Evolutionary conservation across 345 rosid species (phyloP).

Genomic region (Kernera saxatilis): DNA sequence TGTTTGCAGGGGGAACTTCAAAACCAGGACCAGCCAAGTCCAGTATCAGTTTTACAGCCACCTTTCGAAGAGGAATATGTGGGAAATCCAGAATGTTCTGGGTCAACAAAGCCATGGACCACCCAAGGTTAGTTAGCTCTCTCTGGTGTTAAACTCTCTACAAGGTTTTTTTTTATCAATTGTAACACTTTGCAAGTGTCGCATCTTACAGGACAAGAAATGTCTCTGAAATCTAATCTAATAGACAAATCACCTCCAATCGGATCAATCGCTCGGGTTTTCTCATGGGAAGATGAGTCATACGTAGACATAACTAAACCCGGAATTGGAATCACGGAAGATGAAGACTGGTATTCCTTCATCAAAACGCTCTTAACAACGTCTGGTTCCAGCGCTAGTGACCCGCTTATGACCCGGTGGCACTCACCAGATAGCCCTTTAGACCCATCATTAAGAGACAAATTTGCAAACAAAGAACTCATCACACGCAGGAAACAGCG

Average conservation of each 20-base stretch:
- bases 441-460: constrained; percentile 66
- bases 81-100: constrained; percentile 33
- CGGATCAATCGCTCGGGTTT: constrained; percentile 55
- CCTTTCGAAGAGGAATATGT: constrained; percentile 63
- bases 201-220: constrained; percentile 42
- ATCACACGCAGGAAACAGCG: constrained; percentile 57
- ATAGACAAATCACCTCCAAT: constrained; percentile 82
- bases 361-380: constrained; percentile 48
- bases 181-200: constrained; percentile 7
- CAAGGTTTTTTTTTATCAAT: neutral
- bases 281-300: constrained; percentile 52
- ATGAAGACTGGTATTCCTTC: constrained; percentile 54
- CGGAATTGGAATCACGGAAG: constrained; percentile 40
- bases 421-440: constrained; percentile 73
- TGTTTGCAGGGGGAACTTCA: constrained; percentile 54
- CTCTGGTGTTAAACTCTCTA: neutral
- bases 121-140: constrained; percentile 35
- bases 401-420: constrained; percentile 45
- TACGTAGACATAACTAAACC: constrained; percentile 34
- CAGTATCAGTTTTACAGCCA: constrained; percentile 74
- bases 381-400: constrained; percentile 45
- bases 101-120: constrained; percentile 32
- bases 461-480: constrained; percentile 43
- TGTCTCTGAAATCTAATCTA: constrained; percentile 51
- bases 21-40: constrained; percentile 95